Percentiles rank a stretch among this genome's conserved stretches.
phyloP scores from a whole-genome alignment of 73 alveolate species.

The Halteria grandinella region DNA sequence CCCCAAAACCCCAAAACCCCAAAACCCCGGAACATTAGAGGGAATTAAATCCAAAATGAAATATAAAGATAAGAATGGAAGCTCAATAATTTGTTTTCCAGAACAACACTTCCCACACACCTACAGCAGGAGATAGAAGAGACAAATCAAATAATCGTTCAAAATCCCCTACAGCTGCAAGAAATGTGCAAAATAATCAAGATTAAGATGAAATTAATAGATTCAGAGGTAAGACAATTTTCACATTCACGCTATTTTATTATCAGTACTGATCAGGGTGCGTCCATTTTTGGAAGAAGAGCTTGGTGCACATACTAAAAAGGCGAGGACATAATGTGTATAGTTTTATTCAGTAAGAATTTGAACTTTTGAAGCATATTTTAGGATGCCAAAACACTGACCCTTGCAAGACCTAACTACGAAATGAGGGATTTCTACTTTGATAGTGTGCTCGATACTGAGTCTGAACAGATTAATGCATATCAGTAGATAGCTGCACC shows the following conservation, averaged over 20 bases:
- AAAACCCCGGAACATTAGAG: too few species aligned
- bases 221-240: constrained; percentile 37
- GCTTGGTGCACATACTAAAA: constrained; percentile 13
- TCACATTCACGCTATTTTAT: background rate
- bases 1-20: too few species aligned
- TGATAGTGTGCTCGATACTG: constrained; percentile 51
- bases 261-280: constrained; percentile 58
- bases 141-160: too few species aligned
- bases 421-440: constrained; percentile 69
- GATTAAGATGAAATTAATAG: constrained; percentile 47
- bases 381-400: constrained; percentile 8
- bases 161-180: too few species aligned
- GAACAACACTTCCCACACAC: too few species aligned
- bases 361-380: background rate
- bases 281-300: constrained; percentile 66
- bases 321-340: constrained; percentile 34
- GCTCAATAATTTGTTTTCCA: too few species aligned
- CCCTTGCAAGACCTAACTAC: constrained; percentile 48
- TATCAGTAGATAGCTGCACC: constrained; percentile 42
- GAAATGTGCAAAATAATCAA: too few species aligned
- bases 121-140: too few species aligned
- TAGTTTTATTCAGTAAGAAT: constrained; percentile 33
- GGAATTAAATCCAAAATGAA: too few species aligned
- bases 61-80: too few species aligned
- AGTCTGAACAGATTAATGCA: constrained; percentile 18